Evolutionary conservation across 2,329 filamentous ascomycete genomes (phyloP).

Genomic region (Diplodia intermedia): DNA sequence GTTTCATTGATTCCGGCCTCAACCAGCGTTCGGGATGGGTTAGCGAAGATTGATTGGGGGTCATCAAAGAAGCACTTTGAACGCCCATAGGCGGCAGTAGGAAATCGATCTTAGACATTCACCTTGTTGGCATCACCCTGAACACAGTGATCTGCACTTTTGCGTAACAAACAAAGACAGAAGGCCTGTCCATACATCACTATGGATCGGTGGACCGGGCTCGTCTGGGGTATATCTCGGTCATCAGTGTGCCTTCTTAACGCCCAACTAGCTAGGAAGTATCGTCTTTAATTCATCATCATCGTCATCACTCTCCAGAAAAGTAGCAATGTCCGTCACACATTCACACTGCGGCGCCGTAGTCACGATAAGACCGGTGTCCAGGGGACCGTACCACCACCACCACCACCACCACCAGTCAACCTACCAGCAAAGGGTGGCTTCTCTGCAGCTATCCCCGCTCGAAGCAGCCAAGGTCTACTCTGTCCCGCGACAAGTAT

Average conservation of each 20-base stretch:
- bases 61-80: slow-evolving; percentile 24
- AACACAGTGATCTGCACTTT: slow-evolving; percentile 8
- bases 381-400: background rate
- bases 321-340: background rate
- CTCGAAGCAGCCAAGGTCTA: background rate
- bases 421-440: background rate
- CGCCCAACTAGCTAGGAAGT: background rate
- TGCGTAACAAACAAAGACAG: background rate
- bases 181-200: background rate
- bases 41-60: slow-evolving; percentile 25
- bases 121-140: background rate
- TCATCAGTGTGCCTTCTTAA: background rate
- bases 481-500: background rate
- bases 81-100: slow-evolving; percentile 24
- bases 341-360: background rate
- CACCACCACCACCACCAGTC: background rate
- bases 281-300: background rate
- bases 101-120: slow-evolving; percentile 25
- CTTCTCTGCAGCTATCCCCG: background rate
- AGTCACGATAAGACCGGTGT: background rate
- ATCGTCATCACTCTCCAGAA: background rate
- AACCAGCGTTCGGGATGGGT: slow-evolving; percentile 30
- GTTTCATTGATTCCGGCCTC: slow-evolving; percentile 28
- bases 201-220: background rate
- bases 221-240: background rate